Conservation (phyloP, 1,284 basidiomycete genomes). For the Cutaneotrichosporon cavernicola region DNA sequence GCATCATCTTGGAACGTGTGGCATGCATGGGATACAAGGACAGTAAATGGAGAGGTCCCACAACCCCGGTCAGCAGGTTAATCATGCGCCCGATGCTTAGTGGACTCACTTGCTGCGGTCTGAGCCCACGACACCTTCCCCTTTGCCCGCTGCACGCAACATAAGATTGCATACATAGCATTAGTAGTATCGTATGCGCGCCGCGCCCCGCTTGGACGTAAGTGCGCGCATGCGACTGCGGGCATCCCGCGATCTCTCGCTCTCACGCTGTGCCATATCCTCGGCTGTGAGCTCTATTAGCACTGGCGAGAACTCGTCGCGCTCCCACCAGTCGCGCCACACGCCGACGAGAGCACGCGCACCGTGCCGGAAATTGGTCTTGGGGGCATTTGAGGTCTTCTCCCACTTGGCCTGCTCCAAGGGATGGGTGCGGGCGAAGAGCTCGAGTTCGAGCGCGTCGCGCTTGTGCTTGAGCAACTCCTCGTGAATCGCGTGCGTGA, state of each 20-base stretch:
- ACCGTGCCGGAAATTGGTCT: constrained; percentile 62
- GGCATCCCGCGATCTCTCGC: constrained; percentile 73
- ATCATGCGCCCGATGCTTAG: too few relatives aligned
- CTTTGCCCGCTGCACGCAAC: background rate
- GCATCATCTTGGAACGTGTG: too few relatives aligned
- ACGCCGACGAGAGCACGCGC: constrained; percentile 80
- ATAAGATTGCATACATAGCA: background rate
- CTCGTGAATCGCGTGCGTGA: constrained; percentile 90
- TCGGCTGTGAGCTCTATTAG: constrained; percentile 83
- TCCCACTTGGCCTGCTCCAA: constrained; percentile 64
- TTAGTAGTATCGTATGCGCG: constrained; percentile 9
- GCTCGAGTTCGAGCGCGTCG: constrained; percentile 88
- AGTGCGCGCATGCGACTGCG: constrained; percentile 46
- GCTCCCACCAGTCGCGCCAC: constrained; percentile 93
- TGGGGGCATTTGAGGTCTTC: constrained; percentile 54
- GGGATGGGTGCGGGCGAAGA: constrained; percentile 65
- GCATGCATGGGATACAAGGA: too few relatives aligned
- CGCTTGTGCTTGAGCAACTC: constrained; percentile 93
- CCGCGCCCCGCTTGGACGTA: constrained; percentile 16
- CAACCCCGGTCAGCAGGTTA: too few relatives aligned
- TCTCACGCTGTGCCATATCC: constrained; percentile 85
- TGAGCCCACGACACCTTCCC: too few relatives aligned
- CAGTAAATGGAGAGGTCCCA: too few relatives aligned
- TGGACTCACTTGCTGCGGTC: too few relatives aligned
- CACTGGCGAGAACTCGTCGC: constrained; percentile 85